Evolutionary conservation across 1,284 basidiomycete species (phyloP), one percentile per base, ranked within the genome.

Genomic region (Rhodotorula sp.): DNA sequence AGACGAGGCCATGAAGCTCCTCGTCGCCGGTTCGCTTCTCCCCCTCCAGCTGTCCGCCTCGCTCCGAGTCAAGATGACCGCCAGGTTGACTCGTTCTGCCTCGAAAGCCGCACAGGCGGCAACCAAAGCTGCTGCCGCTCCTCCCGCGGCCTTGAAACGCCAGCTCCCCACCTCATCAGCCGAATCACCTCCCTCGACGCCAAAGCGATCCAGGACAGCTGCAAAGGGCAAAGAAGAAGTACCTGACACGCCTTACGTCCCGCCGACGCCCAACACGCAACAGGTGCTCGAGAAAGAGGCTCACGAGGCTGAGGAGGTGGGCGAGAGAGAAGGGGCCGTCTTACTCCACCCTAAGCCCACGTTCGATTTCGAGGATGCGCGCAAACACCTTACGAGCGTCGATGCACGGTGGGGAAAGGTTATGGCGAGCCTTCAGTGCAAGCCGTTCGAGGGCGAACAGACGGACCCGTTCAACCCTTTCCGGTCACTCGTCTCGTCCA

Each of bases 351-450:
- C 88, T 4, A 79, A 84, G 22, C 84, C 93, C 39, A 84, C 85
- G 6, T 94, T 95, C 81, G 85, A 86, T 27, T 87, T 92, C 72
- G 84, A 87, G 51, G 85, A 87, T 6, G 92, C 90, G 0, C 89
- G 88, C 77, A 71, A 81, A 20, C 91, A 94, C 78, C 85, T 94
- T 30, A 85, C 87, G 62, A 0, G 79, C 2, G 85, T 84, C 4
- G 92, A 94, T 76, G 77, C 82, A 10, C 87, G 92, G 2, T 95
- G 94, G 79, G 81, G 83, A 66, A 84, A 85, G 39, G 76, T 94
- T 6, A 92, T 94, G 78, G 78, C 81, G 48, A 82, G 83, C 64
- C 80, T 91, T 73, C 80, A 81, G 51, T 91, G 91, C 79, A 87
- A 85, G 70, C 90, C 90, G 4, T 94, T 87, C 77, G 86, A 92